These are phyloP conservation scores for Mucor sp. DNA, from an alignment of 371 early-diverging fungal genomes.

Conservation along the genomic window DNA sequence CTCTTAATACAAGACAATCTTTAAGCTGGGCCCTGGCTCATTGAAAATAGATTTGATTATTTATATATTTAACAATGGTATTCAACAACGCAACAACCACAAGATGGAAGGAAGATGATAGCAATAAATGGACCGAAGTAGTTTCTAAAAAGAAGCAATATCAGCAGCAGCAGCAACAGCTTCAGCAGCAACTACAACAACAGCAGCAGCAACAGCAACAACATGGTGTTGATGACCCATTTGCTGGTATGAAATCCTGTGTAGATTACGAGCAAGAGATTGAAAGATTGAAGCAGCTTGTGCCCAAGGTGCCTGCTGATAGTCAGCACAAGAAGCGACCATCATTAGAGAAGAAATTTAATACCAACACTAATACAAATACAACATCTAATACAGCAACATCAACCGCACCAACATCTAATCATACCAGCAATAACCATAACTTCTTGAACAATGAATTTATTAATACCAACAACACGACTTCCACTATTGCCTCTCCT, in stretches of 20 bases:
- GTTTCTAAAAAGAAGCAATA: conserved; percentile 15
- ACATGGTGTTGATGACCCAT: conserved; percentile 30
- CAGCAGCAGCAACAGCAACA: background rate
- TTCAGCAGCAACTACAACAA: background rate
- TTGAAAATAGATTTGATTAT: background rate
- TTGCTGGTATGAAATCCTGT: conserved; percentile 51
- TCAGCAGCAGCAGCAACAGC: conserved; percentile 5
- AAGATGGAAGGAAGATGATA: background rate
- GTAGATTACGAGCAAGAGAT: conserved; percentile 49
- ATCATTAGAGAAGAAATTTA: background rate
- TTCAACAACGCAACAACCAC: background rate
- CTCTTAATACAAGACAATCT: background rate
- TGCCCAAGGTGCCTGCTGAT: conserved; percentile 37
- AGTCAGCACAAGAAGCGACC: conserved; percentile 11
- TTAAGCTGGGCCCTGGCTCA: conserved; percentile 2
- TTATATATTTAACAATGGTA: background rate
- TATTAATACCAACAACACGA: background rate
- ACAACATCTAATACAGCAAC: background rate
- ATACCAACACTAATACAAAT: background rate
- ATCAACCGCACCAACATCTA: background rate
- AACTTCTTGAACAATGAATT: background rate
- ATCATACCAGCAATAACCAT: background rate
- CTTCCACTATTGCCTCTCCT: background rate
- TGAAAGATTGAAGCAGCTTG: conserved; percentile 46
- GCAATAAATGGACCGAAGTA: conserved; percentile 15